Evolutionary conservation across 306 rosid species (phyloP).

Genomic region (Corylus avellana): DNA sequence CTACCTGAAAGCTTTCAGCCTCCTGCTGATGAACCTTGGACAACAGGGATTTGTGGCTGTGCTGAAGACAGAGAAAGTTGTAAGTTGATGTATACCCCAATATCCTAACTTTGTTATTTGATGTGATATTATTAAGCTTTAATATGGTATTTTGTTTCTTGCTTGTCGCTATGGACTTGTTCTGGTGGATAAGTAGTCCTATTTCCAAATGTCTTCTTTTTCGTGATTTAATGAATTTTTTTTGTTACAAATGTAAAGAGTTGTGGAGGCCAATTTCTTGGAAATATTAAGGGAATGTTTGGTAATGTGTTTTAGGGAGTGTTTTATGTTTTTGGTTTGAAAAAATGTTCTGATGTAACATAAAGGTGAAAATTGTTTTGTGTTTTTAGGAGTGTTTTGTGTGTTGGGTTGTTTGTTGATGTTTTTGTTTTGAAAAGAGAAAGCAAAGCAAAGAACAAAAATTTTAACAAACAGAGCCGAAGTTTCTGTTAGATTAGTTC

Average conservation of each 20-base stretch:
- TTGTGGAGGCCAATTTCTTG: not conserved
- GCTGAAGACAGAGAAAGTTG: constrained; percentile 85
- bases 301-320: too few relatives aligned
- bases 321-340: too few relatives aligned
- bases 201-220: not conserved
- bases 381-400: too few relatives aligned
- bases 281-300: not conserved
- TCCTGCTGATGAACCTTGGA: constrained; percentile 96
- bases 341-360: too few relatives aligned
- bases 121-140: not conserved
- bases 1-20: constrained; percentile 94
- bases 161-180: not conserved
- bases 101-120: not conserved
- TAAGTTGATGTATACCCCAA: constrained; percentile 49
- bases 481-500: not conserved
- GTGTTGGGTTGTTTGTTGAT: too few relatives aligned
- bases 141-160: not conserved
- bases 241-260: not conserved
- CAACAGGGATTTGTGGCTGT: constrained; percentile 90
- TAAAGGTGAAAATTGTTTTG: too few relatives aligned
- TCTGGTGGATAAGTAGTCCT: not conserved
- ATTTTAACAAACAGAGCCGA: too few relatives aligned
- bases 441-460: too few relatives aligned
- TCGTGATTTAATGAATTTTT: not conserved
- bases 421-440: too few relatives aligned